Base-by-base conservation (phyloP, 805 yeast species). In the Saturnispora gosingensis region DNA sequence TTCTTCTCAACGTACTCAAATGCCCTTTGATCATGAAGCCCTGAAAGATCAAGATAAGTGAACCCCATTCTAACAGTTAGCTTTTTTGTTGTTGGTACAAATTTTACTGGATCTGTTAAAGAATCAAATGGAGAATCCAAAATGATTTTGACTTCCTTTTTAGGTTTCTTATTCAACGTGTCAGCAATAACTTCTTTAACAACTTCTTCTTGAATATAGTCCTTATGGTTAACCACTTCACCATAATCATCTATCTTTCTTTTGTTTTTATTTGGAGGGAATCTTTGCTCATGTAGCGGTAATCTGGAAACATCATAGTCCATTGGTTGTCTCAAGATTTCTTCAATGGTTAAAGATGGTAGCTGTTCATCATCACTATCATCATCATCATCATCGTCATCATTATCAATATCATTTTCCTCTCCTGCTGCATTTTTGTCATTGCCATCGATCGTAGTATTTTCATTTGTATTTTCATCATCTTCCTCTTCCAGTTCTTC, bases 161-260 rank as follows among this genome's bases (percentile, higher is more conserved):
- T 20, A 15, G 32, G 25, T 25, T 30, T 27, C n/a, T 27, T 38
- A 27, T 45, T 44, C 45, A 4, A 38, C 42, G 11, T 40, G 43
- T 32, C 38, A 39, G 28, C 18, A 30, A 47, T 28, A n/a, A 30
- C 58, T 56, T 30, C 59, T 11, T 18, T 38, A 18, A 38, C 25
- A 9, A 60, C 48, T 34, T 53, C 55, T 32, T 60, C 63, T 10
- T 49, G 30, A 15, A 43, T 75, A 60, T 82, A 85, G 58, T 83
- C 84, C 38, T 80, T 77, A 43, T 76, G 75, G 55, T 83, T 82
- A 20, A 90, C 81, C 2, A 82, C 68, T 51, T 80, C 83, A 30
- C 99, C 99, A 65, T 91, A 93, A 57, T 91, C 97, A 62, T 93
- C 98, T 45, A 75, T 70, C 57, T 85, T 80, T 24, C 76, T 70